These are phyloP conservation scores for Setaria viridis DNA, from an alignment of 202 grass and related monocot species.

Conservation along the genomic window DNA sequence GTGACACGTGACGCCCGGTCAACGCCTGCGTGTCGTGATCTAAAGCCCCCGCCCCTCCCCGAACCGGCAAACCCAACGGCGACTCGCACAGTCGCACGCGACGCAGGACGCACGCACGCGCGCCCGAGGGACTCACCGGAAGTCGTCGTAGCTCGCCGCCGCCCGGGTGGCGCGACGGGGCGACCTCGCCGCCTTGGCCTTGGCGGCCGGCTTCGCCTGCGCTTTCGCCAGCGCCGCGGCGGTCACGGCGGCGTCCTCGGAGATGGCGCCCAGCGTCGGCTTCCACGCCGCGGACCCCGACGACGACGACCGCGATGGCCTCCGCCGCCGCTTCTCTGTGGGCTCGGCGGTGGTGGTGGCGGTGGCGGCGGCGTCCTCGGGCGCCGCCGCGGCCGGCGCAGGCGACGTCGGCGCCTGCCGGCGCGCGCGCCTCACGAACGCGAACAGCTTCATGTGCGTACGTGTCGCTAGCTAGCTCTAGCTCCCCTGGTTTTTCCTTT, in stretches of 20 bases:
- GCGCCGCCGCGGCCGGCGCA: slow-evolving; percentile 9
- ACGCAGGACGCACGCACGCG: not conserved
- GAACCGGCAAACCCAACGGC: not conserved
- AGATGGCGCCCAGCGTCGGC: slow-evolving; percentile 78
- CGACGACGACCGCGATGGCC: slow-evolving; percentile 38
- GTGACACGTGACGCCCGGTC: not conserved
- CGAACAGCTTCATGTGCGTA: slow-evolving; percentile 55
- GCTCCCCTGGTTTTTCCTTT: not conserved
- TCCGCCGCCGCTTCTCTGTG: slow-evolving; percentile 54
- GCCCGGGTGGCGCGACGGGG: slow-evolving; percentile 13
- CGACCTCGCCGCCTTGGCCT: slow-evolving; percentile 29
- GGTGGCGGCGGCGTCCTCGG: not conserved
- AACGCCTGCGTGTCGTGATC: slow-evolving; percentile 1
- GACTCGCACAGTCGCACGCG: too few species aligned
- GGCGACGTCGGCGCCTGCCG: not conserved
- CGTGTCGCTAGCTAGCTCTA: not conserved
- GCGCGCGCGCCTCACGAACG: slow-evolving; percentile 56
- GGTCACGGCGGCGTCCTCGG: slow-evolving; percentile 59
- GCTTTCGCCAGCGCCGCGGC: slow-evolving; percentile 26
- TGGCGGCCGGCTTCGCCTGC: slow-evolving; percentile 41
- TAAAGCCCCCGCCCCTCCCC: not conserved
- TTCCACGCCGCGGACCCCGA: slow-evolving; percentile 58
- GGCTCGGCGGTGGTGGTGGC: not conserved
- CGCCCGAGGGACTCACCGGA: slow-evolving; percentile 54
- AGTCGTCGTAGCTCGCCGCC: slow-evolving; percentile 55